Conservation (phyloP, 2,329 filamentous ascomycete genomes). For the Sphaerostilbella broomeana region DNA sequence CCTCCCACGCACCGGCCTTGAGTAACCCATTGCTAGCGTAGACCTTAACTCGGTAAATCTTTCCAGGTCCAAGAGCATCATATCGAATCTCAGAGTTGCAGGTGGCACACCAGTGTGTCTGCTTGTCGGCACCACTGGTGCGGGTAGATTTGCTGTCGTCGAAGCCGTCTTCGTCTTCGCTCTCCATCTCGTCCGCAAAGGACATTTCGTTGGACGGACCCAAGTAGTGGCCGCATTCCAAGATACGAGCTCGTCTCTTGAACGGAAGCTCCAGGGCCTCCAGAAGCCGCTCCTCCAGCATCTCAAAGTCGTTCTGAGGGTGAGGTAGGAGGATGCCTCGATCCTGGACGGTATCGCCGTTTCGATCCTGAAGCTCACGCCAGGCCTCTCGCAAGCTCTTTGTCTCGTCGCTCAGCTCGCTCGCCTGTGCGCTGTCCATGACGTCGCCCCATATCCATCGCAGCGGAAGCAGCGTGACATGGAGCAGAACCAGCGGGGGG, state of each 20-base stretch:
- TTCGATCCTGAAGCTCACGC: conserved; percentile 61
- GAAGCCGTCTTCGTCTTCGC: conserved; percentile 39
- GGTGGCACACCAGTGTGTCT: conserved; percentile 50
- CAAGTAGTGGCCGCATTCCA: conserved; percentile 72
- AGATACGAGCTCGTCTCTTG: conserved; percentile 56
- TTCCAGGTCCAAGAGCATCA: conserved; percentile 46
- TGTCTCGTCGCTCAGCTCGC: conserved; percentile 38
- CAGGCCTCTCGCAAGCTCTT: conserved; percentile 55
- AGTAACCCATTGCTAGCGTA: conserved; percentile 95
- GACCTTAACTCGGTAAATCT: conserved; percentile 72
- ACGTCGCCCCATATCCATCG: conserved; percentile 57
- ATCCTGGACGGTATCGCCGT: conserved; percentile 66
- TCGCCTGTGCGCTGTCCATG: conserved; percentile 37
- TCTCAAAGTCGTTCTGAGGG: conserved; percentile 71
- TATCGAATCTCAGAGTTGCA: conserved; percentile 50
- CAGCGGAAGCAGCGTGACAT: conserved; percentile 69
- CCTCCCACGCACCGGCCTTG: conserved; percentile 83
- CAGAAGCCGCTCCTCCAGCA: conserved; percentile 69
- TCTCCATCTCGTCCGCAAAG: conserved; percentile 38
- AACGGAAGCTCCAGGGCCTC: conserved; percentile 67
- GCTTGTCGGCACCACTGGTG: conserved; percentile 20
- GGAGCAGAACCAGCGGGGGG: conserved; percentile 67
- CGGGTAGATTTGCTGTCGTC: conserved; percentile 24
- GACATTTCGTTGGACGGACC: conserved; percentile 48
- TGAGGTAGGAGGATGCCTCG: conserved; percentile 71